These are phyloP conservation scores for Neofusicoccum sp. DNA, from an alignment of 2,329 filamentous ascomycete species.

Conservation along the genomic window DNA sequence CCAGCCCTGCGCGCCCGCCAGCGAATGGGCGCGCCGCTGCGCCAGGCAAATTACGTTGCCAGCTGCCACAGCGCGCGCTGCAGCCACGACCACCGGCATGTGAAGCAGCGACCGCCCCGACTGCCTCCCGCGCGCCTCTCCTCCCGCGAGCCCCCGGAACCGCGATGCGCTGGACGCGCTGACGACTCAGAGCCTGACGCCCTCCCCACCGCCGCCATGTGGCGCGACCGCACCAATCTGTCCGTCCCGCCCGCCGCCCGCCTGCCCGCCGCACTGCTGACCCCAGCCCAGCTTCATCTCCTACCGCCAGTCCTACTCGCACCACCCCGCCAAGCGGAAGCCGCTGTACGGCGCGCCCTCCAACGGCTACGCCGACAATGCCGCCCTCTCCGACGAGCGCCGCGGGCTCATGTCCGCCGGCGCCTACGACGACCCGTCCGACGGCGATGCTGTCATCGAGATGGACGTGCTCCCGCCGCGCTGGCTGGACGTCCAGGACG, in stretches of 20 bases:
- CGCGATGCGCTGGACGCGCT: constrained; percentile 14
- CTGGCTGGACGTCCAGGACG: constrained; percentile 93
- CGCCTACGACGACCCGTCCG: constrained; percentile 73
- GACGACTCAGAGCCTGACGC: constrained; percentile 32
- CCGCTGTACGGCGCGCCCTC: constrained; percentile 57
- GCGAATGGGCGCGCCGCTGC: constrained; percentile 8
- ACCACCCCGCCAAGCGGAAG: constrained; percentile 88
- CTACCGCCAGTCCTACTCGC: constrained; percentile 96
- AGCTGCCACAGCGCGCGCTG: not conserved
- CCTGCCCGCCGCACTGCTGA: constrained; percentile 29
- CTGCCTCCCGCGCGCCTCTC: constrained; percentile 6
- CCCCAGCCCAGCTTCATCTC: constrained; percentile 77
- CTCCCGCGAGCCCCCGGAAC: not conserved
- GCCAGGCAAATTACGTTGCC: constrained; percentile 15
- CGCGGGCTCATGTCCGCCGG: constrained; percentile 81
- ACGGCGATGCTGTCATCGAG: constrained; percentile 93
- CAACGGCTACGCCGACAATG: constrained; percentile 50
- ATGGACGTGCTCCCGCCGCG: constrained; percentile 95
- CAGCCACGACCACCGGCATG: constrained; percentile 11
- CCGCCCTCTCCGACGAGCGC: constrained; percentile 58
- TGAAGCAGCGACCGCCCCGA: constrained; percentile 11
- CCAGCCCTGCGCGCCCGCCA: constrained; percentile 16
- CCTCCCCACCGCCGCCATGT: constrained; percentile 60
- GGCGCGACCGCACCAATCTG: constrained; percentile 99
- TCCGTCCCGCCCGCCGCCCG: constrained; percentile 48